phyloP scores from a whole-genome alignment of 805 yeast genomes.

The Saturnispora sekii region DNA sequence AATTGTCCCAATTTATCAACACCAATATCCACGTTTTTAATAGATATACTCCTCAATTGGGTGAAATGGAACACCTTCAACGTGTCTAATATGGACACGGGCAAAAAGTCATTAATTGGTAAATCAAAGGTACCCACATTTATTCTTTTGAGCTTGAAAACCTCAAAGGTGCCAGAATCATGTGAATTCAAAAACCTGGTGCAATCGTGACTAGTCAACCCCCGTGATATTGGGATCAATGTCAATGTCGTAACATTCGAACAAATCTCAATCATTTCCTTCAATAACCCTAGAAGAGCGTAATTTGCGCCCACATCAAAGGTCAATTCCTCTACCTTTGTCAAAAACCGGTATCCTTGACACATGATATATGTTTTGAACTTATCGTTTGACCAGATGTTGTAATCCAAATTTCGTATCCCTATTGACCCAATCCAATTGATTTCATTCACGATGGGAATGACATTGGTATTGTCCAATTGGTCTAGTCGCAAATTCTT shows the following conservation, averaged over 20 bases:
- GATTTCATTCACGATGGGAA: neutral
- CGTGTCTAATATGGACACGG: neutral
- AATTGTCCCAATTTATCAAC: neutral
- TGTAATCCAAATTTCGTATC: neutral
- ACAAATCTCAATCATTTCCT: conserved; percentile 3
- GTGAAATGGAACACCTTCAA: neutral
- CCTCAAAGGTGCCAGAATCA: neutral
- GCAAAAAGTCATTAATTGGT: neutral
- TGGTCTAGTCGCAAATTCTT: neutral
- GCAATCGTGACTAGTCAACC: neutral
- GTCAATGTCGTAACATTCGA: neutral
- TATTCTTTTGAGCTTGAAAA: neutral
- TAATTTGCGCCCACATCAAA: neutral
- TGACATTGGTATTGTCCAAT: neutral
- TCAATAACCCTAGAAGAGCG: neutral
- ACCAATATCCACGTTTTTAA: neutral
- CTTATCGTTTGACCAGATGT: conserved; percentile 3
- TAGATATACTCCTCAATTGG: neutral
- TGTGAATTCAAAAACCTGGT: neutral
- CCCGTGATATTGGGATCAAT: neutral
- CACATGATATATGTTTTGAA: neutral
- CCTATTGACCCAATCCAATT: neutral
- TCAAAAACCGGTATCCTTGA: conserved; percentile 1
- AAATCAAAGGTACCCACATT: neutral
- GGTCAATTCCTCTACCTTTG: neutral